Evolutionary conservation across 371 early-diverging fungal species (phyloP), one percentile per base, ranked within the genome.

Genomic region (Mucor circinelloides): DNA sequence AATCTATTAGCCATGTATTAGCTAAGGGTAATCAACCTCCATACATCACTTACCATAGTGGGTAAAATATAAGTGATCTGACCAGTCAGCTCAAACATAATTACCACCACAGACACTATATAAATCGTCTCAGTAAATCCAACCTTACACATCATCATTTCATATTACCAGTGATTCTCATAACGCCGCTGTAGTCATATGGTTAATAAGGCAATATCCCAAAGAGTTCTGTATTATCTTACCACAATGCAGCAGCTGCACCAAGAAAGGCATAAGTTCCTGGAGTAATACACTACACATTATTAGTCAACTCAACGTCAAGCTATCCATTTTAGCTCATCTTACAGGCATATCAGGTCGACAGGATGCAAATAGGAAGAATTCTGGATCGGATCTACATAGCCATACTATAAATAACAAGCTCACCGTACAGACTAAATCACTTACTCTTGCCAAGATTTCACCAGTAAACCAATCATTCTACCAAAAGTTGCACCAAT

Each of bases 21-120:
- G 27, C 27, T 40, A 31, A 21, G 5, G 15, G n/a, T n/a, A n/a
- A n/a, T n/a, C n/a, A n/a, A 23, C 10, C 2, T 54, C 6, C 2
- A 28, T 54, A 15, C 9, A n/a, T 8, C 2, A 31, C 68, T 64
- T 80, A 94, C 85, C 96, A 97, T 95, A 4, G 95, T 91, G 0
- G 98, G 98, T 40, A 99, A 82, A 57, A 96, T 92, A 68, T 94
- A 96, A 32, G 91, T 91, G 28, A 96, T 79, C 7, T 94, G 94
- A 8, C 97, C 97, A 0, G 99, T 99, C 48, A 99, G 78, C 73
- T 99, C 99, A 74, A 97, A 95, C 95, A 99, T 97, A 67, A 98
- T 96, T 3, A 98, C 97, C 0, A 93, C 94, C 21, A 94, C 89
- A 27, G 93, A 89, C 3, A 94, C 93, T 83, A 67, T 42, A 68